Conservation (phyloP, 2,329 filamentous ascomycete genomes). For the Sarocladium strictum region DNA sequence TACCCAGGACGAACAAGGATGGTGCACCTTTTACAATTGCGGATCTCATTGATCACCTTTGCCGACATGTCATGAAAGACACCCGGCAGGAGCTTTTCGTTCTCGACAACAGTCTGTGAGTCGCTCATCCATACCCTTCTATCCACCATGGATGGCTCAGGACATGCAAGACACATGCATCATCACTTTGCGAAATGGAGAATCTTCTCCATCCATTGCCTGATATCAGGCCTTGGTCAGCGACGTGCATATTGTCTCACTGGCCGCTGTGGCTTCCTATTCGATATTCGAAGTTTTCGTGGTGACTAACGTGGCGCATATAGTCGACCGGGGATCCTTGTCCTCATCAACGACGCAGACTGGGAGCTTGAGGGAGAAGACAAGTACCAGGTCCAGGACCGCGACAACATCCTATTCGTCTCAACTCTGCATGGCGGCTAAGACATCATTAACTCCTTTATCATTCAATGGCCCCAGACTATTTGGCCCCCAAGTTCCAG, state of each 20-base stretch:
- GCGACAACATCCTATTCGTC: slow-evolving; percentile 91
- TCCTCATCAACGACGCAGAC: slow-evolving; percentile 95
- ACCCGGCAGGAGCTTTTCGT: slow-evolving; percentile 83
- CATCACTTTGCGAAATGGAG: background rate
- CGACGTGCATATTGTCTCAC: slow-evolving; percentile 4
- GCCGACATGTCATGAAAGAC: slow-evolving; percentile 79
- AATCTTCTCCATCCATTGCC: background rate
- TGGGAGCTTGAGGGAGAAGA: slow-evolving; percentile 98
- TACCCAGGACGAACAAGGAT: slow-evolving; percentile 58
- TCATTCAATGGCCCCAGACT: background rate
- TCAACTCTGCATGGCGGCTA: slow-evolving; percentile 93
- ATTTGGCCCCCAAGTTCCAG: background rate
- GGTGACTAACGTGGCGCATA: slow-evolving; percentile 12
- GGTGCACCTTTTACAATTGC: slow-evolving; percentile 62
- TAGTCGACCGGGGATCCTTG: slow-evolving; percentile 90
- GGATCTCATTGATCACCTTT: slow-evolving; percentile 73
- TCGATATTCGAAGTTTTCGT: background rate
- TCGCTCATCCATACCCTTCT: slow-evolving; percentile 22
- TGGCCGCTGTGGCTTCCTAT: slow-evolving; percentile 1
- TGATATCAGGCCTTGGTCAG: background rate
- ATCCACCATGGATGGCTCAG: no score
- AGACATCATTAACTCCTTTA: background rate
- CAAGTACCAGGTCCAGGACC: slow-evolving; percentile 72
- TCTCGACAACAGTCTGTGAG: slow-evolving; percentile 81
- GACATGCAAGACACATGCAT: slow-evolving; percentile 1